phyloP scores from a whole-genome alignment of 2,329 filamentous ascomycete species.

The Ceratocystis diversiconidia region DNA sequence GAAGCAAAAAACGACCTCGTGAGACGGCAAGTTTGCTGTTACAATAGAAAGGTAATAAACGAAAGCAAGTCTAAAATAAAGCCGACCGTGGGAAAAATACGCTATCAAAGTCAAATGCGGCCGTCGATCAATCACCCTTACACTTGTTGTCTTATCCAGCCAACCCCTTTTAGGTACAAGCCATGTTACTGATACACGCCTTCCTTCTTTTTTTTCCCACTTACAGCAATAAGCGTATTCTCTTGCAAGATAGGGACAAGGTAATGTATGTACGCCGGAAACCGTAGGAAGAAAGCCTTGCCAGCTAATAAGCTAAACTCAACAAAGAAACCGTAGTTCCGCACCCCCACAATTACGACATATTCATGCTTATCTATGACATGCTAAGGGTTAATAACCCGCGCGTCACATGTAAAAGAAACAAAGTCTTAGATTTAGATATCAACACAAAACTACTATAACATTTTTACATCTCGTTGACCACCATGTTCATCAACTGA shows the following conservation, averaged over 20 bases:
- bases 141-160: not conserved
- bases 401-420: not conserved
- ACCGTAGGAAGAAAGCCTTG: conserved; percentile 1
- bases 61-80: not conserved
- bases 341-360: not conserved
- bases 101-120: not conserved
- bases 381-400: not conserved
- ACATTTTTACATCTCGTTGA: not conserved
- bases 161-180: not conserved
- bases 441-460: not conserved
- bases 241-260: too few species aligned
- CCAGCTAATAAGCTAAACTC: too few species aligned
- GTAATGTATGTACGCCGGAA: not conserved
- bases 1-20: not conserved
- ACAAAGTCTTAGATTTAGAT: too few species aligned
- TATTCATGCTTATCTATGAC: not conserved
- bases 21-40: not conserved
- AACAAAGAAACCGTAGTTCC: too few species aligned
- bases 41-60: not conserved
- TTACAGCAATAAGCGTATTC: not conserved
- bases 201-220: not conserved
- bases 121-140: not conserved
- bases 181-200: too few species aligned
- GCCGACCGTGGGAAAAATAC: not conserved
- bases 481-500: not conserved